Conservation (phyloP, 495 filamentous ascomycete species). For the Hyaloscypha bicolor region DNA sequence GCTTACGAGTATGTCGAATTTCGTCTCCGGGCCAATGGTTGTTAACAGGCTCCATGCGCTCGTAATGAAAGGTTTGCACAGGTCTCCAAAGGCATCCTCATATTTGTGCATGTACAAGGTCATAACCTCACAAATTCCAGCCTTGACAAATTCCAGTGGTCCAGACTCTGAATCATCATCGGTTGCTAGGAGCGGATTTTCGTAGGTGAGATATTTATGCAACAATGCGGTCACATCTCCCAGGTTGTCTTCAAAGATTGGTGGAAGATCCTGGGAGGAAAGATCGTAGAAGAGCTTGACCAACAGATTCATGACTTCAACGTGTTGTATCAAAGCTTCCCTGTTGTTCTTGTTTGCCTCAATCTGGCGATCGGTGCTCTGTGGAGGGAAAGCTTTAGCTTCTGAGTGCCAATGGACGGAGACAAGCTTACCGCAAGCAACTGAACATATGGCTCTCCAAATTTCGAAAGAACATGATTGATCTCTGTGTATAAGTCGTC, state of each 20-base stretch:
- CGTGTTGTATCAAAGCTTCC: conserved; percentile 68
- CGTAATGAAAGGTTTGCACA: conserved; percentile 79
- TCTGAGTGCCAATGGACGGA: conserved; percentile 16
- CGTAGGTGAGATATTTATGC: conserved; percentile 91
- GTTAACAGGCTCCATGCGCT: conserved; percentile 92
- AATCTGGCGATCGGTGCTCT: conserved; percentile 79
- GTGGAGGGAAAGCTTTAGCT: conserved; percentile 18
- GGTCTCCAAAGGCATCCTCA: conserved; percentile 83
- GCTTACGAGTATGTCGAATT: conserved; percentile 95
- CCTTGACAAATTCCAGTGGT: conserved; percentile 79
- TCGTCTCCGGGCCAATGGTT: conserved; percentile 79
- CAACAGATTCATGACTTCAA: conserved; percentile 81
- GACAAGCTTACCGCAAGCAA: conserved; percentile 62
- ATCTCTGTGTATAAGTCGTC: conserved; percentile 91
- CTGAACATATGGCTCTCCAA: conserved; percentile 77
- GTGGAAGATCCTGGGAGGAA: conserved; percentile 93
- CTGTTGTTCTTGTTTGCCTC: conserved; percentile 74
- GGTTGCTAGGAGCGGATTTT: conserved; percentile 77
- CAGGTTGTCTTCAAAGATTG: conserved; percentile 80
- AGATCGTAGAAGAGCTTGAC: conserved; percentile 94
- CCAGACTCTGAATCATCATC: conserved; percentile 88
- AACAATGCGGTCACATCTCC: conserved; percentile 71
- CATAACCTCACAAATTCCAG: conserved; percentile 87
- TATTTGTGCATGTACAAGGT: conserved; percentile 90
- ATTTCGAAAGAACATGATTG: conserved; percentile 85